These are phyloP conservation scores for Nemania sp. DNA, from an alignment of 2,329 filamentous ascomycete genomes.

Conservation along the genomic window DNA sequence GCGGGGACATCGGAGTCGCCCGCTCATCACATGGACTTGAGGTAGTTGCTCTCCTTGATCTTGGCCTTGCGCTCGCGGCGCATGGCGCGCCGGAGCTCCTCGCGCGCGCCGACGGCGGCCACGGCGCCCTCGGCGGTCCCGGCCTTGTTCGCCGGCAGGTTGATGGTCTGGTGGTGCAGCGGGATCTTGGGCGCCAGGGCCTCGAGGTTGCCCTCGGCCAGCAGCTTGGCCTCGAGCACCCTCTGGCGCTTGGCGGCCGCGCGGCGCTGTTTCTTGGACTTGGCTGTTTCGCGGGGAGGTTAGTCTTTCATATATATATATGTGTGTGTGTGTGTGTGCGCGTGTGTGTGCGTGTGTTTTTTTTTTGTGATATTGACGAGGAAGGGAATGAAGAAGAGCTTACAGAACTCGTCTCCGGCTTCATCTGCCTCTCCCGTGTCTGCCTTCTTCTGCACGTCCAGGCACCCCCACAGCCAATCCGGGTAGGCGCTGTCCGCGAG, in stretches of 20 bases:
- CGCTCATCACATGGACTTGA: conserved; percentile 70
- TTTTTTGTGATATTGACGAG: too few species aligned
- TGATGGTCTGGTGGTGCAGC: conserved; percentile 76
- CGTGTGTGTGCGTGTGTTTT: neutral
- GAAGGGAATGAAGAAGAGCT: conserved; percentile 36
- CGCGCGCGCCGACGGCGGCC: conserved; percentile 55
- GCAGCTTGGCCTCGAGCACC: conserved; percentile 59
- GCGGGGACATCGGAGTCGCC: too few species aligned
- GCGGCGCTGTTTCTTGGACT: conserved; percentile 81
- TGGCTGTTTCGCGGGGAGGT: conserved; percentile 56
- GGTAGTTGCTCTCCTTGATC: conserved; percentile 87
- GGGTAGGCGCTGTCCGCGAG: conserved; percentile 77
- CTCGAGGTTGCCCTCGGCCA: conserved; percentile 68
- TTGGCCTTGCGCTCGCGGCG: conserved; percentile 72
- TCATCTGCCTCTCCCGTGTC: conserved; percentile 55
- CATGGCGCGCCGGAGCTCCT: conserved; percentile 71
- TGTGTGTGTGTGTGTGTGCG: neutral
- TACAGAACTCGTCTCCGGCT: conserved; percentile 80
- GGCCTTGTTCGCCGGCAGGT: conserved; percentile 62
- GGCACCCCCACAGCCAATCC: conserved; percentile 75
- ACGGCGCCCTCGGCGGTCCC: conserved; percentile 52
- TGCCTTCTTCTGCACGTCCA: conserved; percentile 64
- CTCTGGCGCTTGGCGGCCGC: conserved; percentile 69
- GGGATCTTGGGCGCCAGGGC: conserved; percentile 71
- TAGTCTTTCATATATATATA: conserved; percentile 6